Evolutionary conservation across 345 rosid genomes (phyloP).

Genomic region (Lepidium didymum): DNA sequence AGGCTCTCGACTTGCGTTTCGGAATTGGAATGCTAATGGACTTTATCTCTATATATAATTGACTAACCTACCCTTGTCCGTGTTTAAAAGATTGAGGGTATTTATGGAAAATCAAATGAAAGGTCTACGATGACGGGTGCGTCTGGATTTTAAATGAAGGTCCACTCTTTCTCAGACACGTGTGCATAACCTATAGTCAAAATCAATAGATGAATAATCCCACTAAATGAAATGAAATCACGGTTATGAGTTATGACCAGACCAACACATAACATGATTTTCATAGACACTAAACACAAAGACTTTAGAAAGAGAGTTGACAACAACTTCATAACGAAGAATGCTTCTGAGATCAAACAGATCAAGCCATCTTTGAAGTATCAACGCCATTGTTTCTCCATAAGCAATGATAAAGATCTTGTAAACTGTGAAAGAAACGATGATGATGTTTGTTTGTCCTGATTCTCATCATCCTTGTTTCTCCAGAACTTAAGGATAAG

Average conservation of each 20-base stretch:
- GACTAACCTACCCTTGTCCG: slow-evolving; percentile 10
- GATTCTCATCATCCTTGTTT: slow-evolving; percentile 15
- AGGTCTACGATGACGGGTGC: not conserved
- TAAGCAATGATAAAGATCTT: slow-evolving; percentile 14
- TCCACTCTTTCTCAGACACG: slow-evolving; percentile 1
- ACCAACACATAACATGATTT: not conserved
- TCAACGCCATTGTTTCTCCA: slow-evolving; percentile 19
- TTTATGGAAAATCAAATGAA: fast-evolving
- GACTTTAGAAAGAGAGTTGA: not conserved
- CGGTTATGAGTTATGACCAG: not conserved
- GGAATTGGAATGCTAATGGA: not conserved
- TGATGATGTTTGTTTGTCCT: slow-evolving; percentile 11
- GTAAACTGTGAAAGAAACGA: slow-evolving; percentile 16
- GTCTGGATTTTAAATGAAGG: not conserved
- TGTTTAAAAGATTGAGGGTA: not conserved
- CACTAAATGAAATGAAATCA: not conserved
- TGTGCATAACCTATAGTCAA: not conserved
- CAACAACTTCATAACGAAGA: not conserved
- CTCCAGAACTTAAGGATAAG: slow-evolving; percentile 62
- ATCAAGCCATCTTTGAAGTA: not conserved
- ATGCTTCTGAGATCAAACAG: not conserved
- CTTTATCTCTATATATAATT: not conserved
- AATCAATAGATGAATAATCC: too few relatives aligned
- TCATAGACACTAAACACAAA: not conserved
- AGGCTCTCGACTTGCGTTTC: not conserved